Evolutionary conservation across 345 rosid species (phyloP).

Genomic region (Moringa oleifera): DNA sequence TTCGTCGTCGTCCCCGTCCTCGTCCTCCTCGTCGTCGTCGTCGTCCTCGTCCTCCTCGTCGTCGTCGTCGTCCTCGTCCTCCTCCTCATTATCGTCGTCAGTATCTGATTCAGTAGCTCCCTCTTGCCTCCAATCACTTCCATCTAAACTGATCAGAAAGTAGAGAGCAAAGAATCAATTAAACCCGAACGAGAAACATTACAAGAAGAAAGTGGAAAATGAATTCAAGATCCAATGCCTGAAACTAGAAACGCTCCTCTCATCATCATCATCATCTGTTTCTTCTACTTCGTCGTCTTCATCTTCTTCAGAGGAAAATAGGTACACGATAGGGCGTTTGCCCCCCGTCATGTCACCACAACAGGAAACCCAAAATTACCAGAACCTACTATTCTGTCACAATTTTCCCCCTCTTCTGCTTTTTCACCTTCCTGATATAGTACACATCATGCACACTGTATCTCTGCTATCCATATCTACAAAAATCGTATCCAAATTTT

Average conservation of each 20-base stretch:
- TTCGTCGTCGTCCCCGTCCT: slow-evolving; percentile 7
- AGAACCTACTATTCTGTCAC: no score
- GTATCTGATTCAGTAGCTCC: slow-evolving; percentile 16
- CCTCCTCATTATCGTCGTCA: slow-evolving; percentile 17
- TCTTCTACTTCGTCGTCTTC: slow-evolving; percentile 16
- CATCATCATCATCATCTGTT: slow-evolving; percentile 13
- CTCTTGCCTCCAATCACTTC: slow-evolving; percentile 20
- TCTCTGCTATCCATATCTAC: no score
- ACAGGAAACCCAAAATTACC: neutral
- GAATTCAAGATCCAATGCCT: slow-evolving; percentile 17
- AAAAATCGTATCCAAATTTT: no score
- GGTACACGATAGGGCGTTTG: slow-evolving; percentile 12
- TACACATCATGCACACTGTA: no score
- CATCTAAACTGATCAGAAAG: slow-evolving; percentile 18
- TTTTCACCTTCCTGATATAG: no score
- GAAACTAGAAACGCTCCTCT: slow-evolving; percentile 14
- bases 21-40: no score
- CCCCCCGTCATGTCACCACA: slow-evolving; percentile 15
- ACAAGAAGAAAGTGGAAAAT: slow-evolving; percentile 8
- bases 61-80: slow-evolving; percentile 6
- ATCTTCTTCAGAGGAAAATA: slow-evolving; percentile 26
- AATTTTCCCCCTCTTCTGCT: no score
- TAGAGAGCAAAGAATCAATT: slow-evolving; percentile 1
- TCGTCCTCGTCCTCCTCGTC: neutral
- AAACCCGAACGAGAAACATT: neutral